These are phyloP conservation scores for Neurospora sp. DNA, from an alignment of 495 filamentous ascomycete species.

Conservation along the genomic window DNA sequence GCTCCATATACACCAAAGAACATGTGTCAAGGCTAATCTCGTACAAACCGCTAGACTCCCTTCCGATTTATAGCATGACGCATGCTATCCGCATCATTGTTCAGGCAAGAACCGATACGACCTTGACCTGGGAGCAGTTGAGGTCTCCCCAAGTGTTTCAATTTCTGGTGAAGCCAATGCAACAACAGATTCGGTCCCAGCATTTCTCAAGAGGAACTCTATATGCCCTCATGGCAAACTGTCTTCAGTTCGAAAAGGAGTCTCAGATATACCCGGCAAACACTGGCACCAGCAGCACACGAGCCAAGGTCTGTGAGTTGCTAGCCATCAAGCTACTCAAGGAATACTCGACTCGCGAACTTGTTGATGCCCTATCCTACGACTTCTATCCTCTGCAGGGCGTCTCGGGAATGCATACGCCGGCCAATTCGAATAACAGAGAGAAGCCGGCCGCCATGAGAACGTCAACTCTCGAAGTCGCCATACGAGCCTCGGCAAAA, in stretches of 20 bases:
- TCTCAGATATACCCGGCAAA: conserved; percentile 69
- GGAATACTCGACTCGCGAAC: conserved; percentile 77
- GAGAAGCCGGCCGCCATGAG: conserved; percentile 48
- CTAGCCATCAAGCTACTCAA: conserved; percentile 84
- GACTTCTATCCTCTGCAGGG: conserved; percentile 90
- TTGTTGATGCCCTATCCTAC: conserved; percentile 87
- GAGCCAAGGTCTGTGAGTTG: conserved; percentile 81
- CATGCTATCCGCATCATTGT: conserved; percentile 80
- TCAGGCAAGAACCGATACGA: conserved; percentile 75
- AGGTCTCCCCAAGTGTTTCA: conserved; percentile 90
- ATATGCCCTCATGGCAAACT: conserved; percentile 87
- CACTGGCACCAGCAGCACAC: conserved; percentile 67
- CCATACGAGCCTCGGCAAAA: conserved; percentile 83
- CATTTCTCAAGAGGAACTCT: conserved; percentile 79
- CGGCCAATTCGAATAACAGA: conserved; percentile 24
- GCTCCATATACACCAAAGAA: background rate
- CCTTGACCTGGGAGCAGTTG: conserved; percentile 89
- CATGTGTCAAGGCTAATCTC: background rate
- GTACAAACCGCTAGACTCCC: conserved; percentile 22
- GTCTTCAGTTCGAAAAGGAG: conserved; percentile 86
- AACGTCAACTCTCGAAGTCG: conserved; percentile 82
- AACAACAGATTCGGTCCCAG: conserved; percentile 66
- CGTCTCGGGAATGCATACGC: conserved; percentile 38
- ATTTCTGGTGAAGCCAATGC: conserved; percentile 85
- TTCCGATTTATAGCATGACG: conserved; percentile 84